Base-by-base conservation (phyloP, 163 green algal genomes). In the Scenedesmus sp. region DNA sequence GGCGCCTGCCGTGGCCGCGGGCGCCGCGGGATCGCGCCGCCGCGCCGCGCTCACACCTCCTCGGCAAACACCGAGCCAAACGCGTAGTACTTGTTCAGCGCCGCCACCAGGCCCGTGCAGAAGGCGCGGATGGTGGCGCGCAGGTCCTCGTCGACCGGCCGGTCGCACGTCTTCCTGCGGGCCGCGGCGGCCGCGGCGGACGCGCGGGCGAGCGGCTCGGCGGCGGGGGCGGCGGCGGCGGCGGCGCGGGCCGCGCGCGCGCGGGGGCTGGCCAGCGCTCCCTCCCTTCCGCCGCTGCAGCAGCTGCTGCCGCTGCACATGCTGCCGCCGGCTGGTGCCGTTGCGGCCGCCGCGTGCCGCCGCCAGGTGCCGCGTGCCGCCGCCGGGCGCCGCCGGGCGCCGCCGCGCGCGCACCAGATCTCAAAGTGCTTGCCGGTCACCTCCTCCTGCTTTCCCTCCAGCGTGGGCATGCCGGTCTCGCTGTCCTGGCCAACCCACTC, bases 361-460 rank as follows among this genome's bases (percentile, higher is more conserved):
- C 7, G 7, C 39, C 39, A 10, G 7, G 6, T 47, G 39, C 39
- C 39, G 39, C 39, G 10, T 47, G 39, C 39, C 39, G 39, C 39
- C 39, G 7, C 7, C 39, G 7, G 39, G 7, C 39, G 39, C 39
- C 39, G 39, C 39, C 39, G 7, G 7, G 39, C 39, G 6, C 39
- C 7, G 39, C 7, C 53, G 10, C 60, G 15, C 39, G 17, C 84
- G 53, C 58, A 93, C 88, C 88, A 94, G 83, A 97, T 94, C 58
- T 94, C 87, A 75, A 97, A 87, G 69, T 93, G 74, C 79, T 96
- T 95, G 31, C 93, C 93, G 20, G 57, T n/a, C 3, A 97, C 73
- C 44, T 92, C 77, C 29, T 91, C 75, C 2, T 80, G 50, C 34
- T 92, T 92, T 36, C 93, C 93, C 84, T 96, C 88, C 60, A 91